Conservation (phyloP, 768 basidiomycete genomes). For the Tylopilus felleus region DNA sequence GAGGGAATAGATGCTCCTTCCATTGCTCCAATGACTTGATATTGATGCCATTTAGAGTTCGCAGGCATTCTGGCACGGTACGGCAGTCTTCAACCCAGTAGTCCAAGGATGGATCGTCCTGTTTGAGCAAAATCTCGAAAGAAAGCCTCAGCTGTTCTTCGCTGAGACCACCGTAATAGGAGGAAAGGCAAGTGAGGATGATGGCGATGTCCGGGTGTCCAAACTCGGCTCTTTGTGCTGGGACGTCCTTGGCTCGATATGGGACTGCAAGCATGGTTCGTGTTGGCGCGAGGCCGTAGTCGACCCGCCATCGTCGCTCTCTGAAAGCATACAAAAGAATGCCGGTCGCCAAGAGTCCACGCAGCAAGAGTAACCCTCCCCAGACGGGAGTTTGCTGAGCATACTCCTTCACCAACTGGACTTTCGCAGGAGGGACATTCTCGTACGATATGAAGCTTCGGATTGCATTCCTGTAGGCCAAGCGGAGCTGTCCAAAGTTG, state of each 20-base stretch:
- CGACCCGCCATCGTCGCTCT: conserved; percentile 47
- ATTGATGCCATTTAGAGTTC: conserved; percentile 40
- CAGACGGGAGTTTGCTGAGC: conserved; percentile 6
- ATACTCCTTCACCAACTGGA: conserved; percentile 4
- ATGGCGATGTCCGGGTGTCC: conserved; percentile 51
- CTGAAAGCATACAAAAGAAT: conserved; percentile 39
- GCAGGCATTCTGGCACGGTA: conserved; percentile 30
- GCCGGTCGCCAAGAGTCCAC: conserved; percentile 37
- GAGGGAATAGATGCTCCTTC: conserved; percentile 25
- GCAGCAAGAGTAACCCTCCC: conserved; percentile 29
- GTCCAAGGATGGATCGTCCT: conserved; percentile 39
- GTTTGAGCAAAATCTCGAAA: conserved; percentile 39
- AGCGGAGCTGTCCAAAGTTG: conserved; percentile 11
- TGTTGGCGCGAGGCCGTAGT: conserved; percentile 44
- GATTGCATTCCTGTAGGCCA: conserved; percentile 4
- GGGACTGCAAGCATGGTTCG: conserved; percentile 50
- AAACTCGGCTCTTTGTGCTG: conserved; percentile 45
- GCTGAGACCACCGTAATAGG: conserved; percentile 47
- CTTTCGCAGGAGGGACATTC: background rate
- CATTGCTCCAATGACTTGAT: conserved; percentile 36
- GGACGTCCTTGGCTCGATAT: conserved; percentile 52
- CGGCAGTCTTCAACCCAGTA: conserved; percentile 39
- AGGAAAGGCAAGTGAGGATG: background rate
- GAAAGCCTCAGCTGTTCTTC: conserved; percentile 35
- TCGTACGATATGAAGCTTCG: conserved; percentile 23